Percentiles rank a stretch among this genome's conserved stretches.
Conservation (phyloP, 768 basidiomycete genomes). For the Boletus coccyginus region DNA sequence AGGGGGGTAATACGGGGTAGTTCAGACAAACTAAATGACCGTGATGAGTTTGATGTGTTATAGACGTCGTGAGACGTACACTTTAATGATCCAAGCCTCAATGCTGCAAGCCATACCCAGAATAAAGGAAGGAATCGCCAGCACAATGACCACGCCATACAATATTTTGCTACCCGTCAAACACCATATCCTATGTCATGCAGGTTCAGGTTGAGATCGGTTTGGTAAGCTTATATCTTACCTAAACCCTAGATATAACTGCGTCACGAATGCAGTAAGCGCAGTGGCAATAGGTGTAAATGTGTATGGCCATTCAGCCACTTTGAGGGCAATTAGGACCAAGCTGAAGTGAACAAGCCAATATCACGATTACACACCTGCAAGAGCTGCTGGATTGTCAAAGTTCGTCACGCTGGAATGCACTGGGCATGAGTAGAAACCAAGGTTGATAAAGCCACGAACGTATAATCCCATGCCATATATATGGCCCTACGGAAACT, state of each 20-base stretch:
- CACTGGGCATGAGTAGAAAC: neutral
- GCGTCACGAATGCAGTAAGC: constrained; percentile 48
- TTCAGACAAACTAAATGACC: constrained; percentile 35
- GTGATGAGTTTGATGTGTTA: neutral
- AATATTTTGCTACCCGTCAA: constrained; percentile 20
- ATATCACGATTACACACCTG: neutral
- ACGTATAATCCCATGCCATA: constrained; percentile 20
- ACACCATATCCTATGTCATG: constrained; percentile 13
- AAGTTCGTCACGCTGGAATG: constrained; percentile 12
- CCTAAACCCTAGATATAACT: constrained; percentile 48
- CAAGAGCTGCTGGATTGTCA: constrained; percentile 14
- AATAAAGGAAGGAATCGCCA: constrained; percentile 40
- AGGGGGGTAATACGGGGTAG: constrained; percentile 39
- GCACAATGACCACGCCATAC: constrained; percentile 32
- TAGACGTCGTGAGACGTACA: constrained; percentile 28
- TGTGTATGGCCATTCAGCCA: constrained; percentile 47
- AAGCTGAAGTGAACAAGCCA: neutral
- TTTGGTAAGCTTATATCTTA: constrained; percentile 12
- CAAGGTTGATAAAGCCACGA: neutral
- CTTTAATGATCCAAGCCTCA: constrained; percentile 40
- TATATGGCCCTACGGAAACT: constrained; percentile 11
- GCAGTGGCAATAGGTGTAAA: constrained; percentile 49
- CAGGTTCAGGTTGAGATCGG: neutral
- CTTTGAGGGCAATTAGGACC: constrained; percentile 21
- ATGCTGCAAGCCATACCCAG: constrained; percentile 45